A percentile compares a stretch with the other conserved stretches of the same genome.
Conservation (phyloP, 1,284 basidiomycete species). For the Xanthoconium separans region DNA sequence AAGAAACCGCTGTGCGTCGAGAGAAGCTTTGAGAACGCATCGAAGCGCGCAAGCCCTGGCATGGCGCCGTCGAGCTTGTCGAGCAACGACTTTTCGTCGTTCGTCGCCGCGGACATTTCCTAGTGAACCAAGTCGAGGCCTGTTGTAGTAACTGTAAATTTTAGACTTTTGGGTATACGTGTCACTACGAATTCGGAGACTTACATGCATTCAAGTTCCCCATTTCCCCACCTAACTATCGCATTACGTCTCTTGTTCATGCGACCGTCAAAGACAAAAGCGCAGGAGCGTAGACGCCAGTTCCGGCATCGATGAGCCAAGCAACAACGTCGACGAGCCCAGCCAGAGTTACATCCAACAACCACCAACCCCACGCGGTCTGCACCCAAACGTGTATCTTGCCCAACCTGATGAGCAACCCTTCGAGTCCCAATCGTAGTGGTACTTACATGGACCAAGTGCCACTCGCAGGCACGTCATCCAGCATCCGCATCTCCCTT, state of each 20-base stretch:
- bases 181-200: too few relatives aligned
- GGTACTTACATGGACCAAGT: neutral
- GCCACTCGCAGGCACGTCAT: neutral
- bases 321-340: too few relatives aligned
- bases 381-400: neutral
- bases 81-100: constrained; percentile 20
- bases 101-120: neutral
- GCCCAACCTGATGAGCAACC: neutral
- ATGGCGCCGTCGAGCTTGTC: constrained; percentile 34
- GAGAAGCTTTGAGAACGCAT: constrained; percentile 88
- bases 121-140: neutral
- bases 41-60: constrained; percentile 54
- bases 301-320: too few relatives aligned
- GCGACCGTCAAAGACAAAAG: too few relatives aligned
- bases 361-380: too few relatives aligned
- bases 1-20: constrained; percentile 91
- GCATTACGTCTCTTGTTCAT: neutral
- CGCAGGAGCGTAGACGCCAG: too few relatives aligned
- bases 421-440: too few relatives aligned
- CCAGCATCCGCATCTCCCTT: too few relatives aligned
- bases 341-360: too few relatives aligned
- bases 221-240: neutral
- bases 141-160: neutral
- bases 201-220: too few relatives aligned
- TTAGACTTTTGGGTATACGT: constrained; percentile 7